phyloP scores from a whole-genome alignment of 2,329 filamentous ascomycete species.

The Trichoderma citrinoviride region DNA sequence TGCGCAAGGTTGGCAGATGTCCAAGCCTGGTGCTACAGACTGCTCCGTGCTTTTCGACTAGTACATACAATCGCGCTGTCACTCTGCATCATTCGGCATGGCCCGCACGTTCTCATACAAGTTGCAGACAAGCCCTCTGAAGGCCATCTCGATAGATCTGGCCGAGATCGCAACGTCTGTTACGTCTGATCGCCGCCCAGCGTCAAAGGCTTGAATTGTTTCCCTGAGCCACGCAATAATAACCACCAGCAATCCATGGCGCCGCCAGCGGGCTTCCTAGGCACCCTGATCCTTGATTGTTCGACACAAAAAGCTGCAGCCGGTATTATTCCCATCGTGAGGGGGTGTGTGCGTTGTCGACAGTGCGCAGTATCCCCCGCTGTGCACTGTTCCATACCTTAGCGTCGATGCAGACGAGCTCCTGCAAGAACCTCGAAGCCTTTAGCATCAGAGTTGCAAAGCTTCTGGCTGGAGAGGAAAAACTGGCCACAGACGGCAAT shows the following conservation, averaged over 20 bases:
- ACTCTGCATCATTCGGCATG: not conserved
- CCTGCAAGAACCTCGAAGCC: too few relatives aligned
- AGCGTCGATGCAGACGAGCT: constrained; percentile 5
- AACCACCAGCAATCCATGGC: not conserved
- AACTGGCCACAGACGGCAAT: not conserved
- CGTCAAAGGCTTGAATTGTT: not conserved
- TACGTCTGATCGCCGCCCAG: not conserved
- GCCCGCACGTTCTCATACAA: not conserved
- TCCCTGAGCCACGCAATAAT: not conserved
- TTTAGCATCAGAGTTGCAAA: too few relatives aligned
- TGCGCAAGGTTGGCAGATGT: too few relatives aligned
- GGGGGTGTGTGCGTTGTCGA: not conserved
- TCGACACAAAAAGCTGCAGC: too few relatives aligned
- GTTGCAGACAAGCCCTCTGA: not conserved
- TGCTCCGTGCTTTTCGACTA: not conserved
- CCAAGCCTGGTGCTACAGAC: not conserved
- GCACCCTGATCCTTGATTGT: too few relatives aligned
- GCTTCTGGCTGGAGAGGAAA: too few relatives aligned
- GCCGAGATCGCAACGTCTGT: not conserved
- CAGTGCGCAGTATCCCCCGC: constrained; percentile 1
- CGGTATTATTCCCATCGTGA: too few relatives aligned
- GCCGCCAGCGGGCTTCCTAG: too few relatives aligned
- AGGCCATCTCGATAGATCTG: not conserved
- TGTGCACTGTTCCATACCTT: constrained; percentile 4
- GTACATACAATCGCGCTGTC: not conserved